Evolutionary conservation across 1,284 basidiomycete genomes (phyloP).

Genomic region (Xerocomus nothofagi): DNA sequence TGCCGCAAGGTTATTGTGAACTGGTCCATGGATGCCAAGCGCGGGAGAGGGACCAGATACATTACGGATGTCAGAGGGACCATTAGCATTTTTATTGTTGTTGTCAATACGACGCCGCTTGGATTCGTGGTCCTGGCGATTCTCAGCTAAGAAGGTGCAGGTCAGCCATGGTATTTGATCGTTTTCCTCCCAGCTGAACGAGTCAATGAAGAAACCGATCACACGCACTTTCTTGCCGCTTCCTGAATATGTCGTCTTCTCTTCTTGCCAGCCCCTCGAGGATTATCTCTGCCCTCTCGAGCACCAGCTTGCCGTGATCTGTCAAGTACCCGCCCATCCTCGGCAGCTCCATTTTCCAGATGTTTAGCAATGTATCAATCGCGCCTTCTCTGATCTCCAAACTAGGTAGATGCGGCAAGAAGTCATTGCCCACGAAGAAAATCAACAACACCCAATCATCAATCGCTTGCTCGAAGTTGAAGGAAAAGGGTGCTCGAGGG

Average conservation of each 20-base stretch:
- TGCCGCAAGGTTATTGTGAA: conserved; percentile 70
- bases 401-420: conserved; percentile 95
- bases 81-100: conserved; percentile 45
- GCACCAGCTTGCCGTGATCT: conserved; percentile 88
- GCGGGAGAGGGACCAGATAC: conserved; percentile 52
- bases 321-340: conserved; percentile 97
- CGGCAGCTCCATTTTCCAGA: conserved; percentile 92
- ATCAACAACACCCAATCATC: conserved; percentile 99
- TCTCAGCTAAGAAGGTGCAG: conserved; percentile 64
- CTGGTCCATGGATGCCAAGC: conserved; percentile 50
- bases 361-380: conserved; percentile 93
- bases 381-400: conserved; percentile 99
- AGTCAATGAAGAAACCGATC: conserved; percentile 10
- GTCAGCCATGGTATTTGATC: conserved; percentile 14
- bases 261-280: conserved; percentile 89
- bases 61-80: conserved; percentile 26
- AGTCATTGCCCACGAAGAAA: conserved; percentile 99
- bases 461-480: conserved; percentile 94
- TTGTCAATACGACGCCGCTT: conserved; percentile 87
- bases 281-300: conserved; percentile 88
- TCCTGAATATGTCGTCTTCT: conserved; percentile 96
- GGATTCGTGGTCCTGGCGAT: conserved; percentile 86
- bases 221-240: conserved; percentile 84
- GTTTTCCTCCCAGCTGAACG: conserved; percentile 1
- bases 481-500: conserved; percentile 78